Conservation (phyloP, 139 green algal genomes). For the Eudorina sp. region DNA sequence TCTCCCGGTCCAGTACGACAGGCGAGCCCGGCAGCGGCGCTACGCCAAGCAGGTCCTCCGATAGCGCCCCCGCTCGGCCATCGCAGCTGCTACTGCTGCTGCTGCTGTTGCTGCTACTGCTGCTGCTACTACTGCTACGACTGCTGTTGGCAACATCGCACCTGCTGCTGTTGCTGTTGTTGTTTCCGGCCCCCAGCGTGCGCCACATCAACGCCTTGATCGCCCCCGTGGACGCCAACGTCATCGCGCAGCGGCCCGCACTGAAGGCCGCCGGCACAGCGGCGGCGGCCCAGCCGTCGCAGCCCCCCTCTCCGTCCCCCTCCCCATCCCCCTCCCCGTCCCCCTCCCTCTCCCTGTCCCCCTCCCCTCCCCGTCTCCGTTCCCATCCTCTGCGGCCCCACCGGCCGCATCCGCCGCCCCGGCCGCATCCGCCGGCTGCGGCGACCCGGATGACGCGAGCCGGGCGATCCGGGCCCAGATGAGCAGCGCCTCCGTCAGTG, state of each 20-base stretch:
- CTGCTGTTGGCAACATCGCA: neutral
- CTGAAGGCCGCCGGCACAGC: neutral
- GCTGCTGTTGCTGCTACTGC: neutral
- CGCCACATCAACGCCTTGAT: neutral
- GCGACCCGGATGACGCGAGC: neutral
- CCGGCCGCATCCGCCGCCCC: too few species aligned
- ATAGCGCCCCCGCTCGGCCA: neutral
- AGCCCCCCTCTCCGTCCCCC: neutral
- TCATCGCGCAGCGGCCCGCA: slow-evolving; percentile 2
- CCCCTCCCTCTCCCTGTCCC: too few species aligned
- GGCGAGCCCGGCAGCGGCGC: slow-evolving; percentile 7
- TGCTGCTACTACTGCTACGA: neutral
- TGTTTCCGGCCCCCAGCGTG: neutral
- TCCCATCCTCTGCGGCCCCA: too few species aligned
- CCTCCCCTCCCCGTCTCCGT: too few species aligned
- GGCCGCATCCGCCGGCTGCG: neutral
- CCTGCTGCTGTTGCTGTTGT: neutral
- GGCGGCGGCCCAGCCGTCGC: neutral
- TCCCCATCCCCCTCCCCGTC: too few species aligned
- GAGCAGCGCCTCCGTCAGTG: neutral
- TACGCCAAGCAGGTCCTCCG: slow-evolving; percentile 1
- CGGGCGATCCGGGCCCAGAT: neutral
- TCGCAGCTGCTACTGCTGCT: neutral
- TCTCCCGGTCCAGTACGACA: neutral
- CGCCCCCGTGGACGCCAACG: neutral